Evolutionary conservation across 2,329 filamentous ascomycete species (phyloP).

Genomic region (Aspergillus fischeri): DNA sequence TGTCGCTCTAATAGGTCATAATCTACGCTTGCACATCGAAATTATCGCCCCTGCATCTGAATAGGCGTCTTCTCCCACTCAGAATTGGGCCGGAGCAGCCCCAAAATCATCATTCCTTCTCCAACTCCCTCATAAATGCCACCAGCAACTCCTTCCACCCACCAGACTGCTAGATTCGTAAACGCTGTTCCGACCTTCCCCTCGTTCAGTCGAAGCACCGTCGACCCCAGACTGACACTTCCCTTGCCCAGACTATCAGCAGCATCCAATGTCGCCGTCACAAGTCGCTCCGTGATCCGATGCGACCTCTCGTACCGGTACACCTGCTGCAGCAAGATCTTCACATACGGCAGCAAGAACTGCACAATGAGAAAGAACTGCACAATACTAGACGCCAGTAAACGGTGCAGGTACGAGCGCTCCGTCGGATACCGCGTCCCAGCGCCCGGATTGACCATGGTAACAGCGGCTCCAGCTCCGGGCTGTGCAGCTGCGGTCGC

Average conservation of each 20-base stretch:
- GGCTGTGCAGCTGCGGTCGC: neutral
- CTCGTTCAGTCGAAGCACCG: conserved; percentile 59
- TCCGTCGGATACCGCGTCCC: neutral
- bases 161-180: conserved; percentile 56
- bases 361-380: conserved; percentile 58
- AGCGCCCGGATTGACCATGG: neutral
- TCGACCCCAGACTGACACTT: conserved; percentile 50
- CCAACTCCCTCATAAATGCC: conserved; percentile 63
- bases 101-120: conserved; percentile 50
- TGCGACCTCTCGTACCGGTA: conserved; percentile 64
- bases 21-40: neutral
- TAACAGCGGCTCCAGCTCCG: neutral
- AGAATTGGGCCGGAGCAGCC: conserved; percentile 20
- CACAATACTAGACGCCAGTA: conserved; percentile 54
- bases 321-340: conserved; percentile 49
- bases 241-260: conserved; percentile 53
- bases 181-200: conserved; percentile 60
- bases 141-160: conserved; percentile 59
- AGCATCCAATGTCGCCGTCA: conserved; percentile 50
- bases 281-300: conserved; percentile 57
- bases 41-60: neutral
- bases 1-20: neutral
- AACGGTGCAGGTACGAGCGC: conserved; percentile 55
- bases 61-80: conserved; percentile 6
- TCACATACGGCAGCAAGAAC: conserved; percentile 59